phyloP scores from a whole-genome alignment of 441 rosid genomes.

The Eutrema salsugineum region DNA sequence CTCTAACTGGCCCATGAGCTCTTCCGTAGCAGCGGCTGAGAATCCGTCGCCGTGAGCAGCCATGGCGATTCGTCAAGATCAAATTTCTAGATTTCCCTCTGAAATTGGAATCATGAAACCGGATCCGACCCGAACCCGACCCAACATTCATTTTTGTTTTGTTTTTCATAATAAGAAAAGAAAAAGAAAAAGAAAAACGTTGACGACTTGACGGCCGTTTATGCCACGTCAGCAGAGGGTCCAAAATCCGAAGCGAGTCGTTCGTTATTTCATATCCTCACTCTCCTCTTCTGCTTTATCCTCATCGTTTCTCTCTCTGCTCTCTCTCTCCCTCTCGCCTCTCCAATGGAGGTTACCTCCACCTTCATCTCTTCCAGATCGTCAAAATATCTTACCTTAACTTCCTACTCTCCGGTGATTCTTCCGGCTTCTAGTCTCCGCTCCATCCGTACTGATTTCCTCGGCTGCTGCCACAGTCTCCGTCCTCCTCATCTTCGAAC shows the following conservation, averaged over 20 bases:
- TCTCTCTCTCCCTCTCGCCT: slow-evolving; percentile 7
- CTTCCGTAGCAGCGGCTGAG: slow-evolving; percentile 35
- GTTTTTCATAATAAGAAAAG: too few relatives aligned
- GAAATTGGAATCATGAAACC: neutral
- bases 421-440: slow-evolving; percentile 32
- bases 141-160: neutral
- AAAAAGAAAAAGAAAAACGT: slow-evolving; percentile 3
- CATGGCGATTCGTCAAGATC: slow-evolving; percentile 30
- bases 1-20: slow-evolving; percentile 29
- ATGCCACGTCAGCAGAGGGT: slow-evolving; percentile 25
- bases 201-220: slow-evolving; percentile 33
- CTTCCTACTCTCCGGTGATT: slow-evolving; percentile 37
- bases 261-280: slow-evolving; percentile 34
- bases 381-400: slow-evolving; percentile 29
- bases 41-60: slow-evolving; percentile 43
- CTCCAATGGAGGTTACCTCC: slow-evolving; percentile 35
- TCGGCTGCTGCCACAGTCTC: slow-evolving; percentile 47
- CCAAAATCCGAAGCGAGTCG: slow-evolving; percentile 21
- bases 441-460: slow-evolving; percentile 40
- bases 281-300: slow-evolving; percentile 27
- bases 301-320: slow-evolving; percentile 9
- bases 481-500: slow-evolving; percentile 38
- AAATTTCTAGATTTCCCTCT: neutral
- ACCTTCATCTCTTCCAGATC: slow-evolving; percentile 26
- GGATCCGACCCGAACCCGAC: neutral